These are phyloP conservation scores for Cercospora sp. DNA, from an alignment of 2,329 filamentous ascomycete species.

Conservation along the genomic window DNA sequence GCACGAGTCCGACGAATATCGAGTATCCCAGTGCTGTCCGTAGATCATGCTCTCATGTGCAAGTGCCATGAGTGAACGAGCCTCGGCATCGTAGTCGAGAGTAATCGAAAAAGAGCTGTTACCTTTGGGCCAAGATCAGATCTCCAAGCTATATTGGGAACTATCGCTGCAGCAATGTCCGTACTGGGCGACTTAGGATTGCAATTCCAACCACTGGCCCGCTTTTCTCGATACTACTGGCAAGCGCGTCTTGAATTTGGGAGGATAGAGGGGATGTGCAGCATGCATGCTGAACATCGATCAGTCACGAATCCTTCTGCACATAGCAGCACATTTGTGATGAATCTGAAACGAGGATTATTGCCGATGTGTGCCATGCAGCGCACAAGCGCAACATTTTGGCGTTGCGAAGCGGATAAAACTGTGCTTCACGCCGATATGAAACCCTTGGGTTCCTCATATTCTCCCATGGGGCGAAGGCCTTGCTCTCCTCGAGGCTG, in stretches of 20 bases:
- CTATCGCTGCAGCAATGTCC: background rate
- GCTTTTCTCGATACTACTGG: background rate
- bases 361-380: background rate
- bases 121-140: background rate
- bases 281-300: background rate
- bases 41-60: background rate
- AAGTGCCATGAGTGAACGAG: background rate
- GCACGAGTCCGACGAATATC: background rate
- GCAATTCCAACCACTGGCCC: background rate
- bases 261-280: background rate
- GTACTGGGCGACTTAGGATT: background rate
- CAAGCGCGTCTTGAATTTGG: background rate
- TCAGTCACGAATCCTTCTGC: background rate
- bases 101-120: background rate
- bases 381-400: background rate
- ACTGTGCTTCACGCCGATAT: background rate
- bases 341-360: background rate
- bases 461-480: background rate
- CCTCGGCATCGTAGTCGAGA: background rate
- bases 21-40: background rate
- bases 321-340: slow-evolving; percentile 4
- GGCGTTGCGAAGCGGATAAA: background rate
- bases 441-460: background rate
- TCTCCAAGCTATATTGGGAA: background rate
- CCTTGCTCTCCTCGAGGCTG: background rate